A percentile compares a stretch with the other conserved stretches of the same genome.
These are phyloP conservation scores for Fusarium luffae DNA, from an alignment of 2,329 filamentous ascomycete species.

Conservation along the genomic window DNA sequence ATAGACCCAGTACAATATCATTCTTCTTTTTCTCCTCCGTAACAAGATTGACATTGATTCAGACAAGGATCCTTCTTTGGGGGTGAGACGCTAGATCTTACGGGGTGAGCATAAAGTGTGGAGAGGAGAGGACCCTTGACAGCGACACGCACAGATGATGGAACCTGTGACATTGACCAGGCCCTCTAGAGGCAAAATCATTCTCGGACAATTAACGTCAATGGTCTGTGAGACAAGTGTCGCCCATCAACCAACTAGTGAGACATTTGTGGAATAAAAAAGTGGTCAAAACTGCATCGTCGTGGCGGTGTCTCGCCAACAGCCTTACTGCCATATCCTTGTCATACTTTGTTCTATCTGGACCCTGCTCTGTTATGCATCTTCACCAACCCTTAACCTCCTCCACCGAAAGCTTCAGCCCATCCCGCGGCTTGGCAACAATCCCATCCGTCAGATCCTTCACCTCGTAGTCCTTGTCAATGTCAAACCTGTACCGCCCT, in stretches of 20 bases:
- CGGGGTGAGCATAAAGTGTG: constrained; percentile 8
- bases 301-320: neutral
- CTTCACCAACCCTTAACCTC: constrained; percentile 25
- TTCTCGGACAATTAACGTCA: neutral
- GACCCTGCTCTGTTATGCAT: neutral
- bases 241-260: neutral
- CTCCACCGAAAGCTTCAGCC: constrained; percentile 13
- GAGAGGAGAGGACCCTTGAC: neutral
- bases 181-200: neutral
- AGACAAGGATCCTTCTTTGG: neutral
- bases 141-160: neutral
- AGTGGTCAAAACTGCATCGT: neutral
- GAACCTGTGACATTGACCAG: neutral
- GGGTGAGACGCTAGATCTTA: constrained; percentile 17
- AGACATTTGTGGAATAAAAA: neutral
- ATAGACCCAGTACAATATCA: neutral
- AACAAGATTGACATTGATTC: neutral
- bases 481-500: constrained; percentile 28
- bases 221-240: neutral
- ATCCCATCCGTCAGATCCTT: constrained; percentile 36
- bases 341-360: neutral
- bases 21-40: neutral
- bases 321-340: neutral
- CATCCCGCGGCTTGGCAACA: constrained; percentile 31
- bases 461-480: constrained; percentile 32